A percentile compares a stretch with the other conserved stretches of the same genome.
Evolutionary conservation across 805 yeast species (phyloP).

Genomic region (Spathaspora gorwiae): DNA sequence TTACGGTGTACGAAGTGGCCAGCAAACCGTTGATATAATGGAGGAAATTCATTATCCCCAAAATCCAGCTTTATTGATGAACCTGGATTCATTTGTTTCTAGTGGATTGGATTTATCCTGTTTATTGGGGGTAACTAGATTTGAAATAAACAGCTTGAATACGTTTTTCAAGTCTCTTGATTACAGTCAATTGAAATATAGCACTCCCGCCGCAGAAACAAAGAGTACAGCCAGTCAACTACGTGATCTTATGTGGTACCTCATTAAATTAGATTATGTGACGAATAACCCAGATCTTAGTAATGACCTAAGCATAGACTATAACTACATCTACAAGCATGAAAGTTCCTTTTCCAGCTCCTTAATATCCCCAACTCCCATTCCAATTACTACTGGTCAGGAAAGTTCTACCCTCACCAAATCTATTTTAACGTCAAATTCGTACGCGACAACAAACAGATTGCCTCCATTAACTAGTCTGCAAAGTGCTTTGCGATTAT

Average conservation of each 20-base stretch:
- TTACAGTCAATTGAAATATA: conserved; percentile 6
- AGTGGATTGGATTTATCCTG: neutral
- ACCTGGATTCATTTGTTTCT: neutral
- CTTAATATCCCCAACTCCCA: neutral
- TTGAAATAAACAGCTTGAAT: conserved; percentile 22
- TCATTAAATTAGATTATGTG: conserved; percentile 21
- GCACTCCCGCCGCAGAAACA: neutral
- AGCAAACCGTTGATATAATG: neutral
- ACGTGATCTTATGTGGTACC: conserved; percentile 26
- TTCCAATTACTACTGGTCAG: neutral
- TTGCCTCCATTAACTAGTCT: neutral
- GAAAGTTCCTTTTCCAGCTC: neutral
- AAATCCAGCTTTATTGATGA: neutral
- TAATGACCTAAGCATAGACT: neutral
- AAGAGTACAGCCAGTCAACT: conserved; percentile 23
- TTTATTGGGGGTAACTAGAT: conserved; percentile 11
- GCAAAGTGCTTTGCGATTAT: conserved; percentile 7
- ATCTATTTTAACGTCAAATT: neutral
- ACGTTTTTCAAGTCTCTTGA: conserved; percentile 19
- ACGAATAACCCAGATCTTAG: conserved; percentile 6
- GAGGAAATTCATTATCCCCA: neutral
- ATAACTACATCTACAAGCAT: neutral
- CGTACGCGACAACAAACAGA: neutral
- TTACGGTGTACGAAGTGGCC: neutral
- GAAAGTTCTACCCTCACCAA: neutral